Evolutionary conservation across 2,329 filamentous ascomycete species (phyloP), one percentile per base, ranked within the genome.

Genomic region (Basipetospora chlamydospora): DNA sequence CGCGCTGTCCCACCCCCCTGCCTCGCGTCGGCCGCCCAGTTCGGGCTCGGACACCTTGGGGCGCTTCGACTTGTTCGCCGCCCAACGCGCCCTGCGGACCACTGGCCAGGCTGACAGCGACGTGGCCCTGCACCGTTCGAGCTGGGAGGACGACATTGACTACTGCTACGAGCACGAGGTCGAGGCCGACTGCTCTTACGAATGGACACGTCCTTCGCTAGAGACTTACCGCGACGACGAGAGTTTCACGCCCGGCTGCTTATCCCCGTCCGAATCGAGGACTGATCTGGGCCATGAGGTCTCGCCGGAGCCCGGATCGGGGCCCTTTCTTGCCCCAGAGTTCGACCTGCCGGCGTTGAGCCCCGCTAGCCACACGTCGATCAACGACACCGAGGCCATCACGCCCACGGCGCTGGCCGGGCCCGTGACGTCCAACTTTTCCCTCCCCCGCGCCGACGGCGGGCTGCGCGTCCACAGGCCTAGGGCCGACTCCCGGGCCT

Each of bases 81-180:
- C 35, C 12, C 35, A 38, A 16, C 35, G 29, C 13, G 35, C 35
- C 6, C 21, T 38, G 13, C 13, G 35, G 15, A 28, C 28, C 9
- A 22, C 12, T 47, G 47, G 49, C 15, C 46, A 44, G 3, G 50
- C 53, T 6, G 44, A 46, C 6, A 44, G 43, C 3, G 45, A 38
- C 11, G 46, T 47, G n/a, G 54, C 42, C 3, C 42, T 55, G n/a
- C 45, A 50, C 16, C 54, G 55, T 6, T 63, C 66, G 45, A 75
- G 59, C 44, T 80, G 76, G 76, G 76, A 80, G 46, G 73, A 77
- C 36, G 73, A 73, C 42, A 79, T 80, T 42, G 76, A 80, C 48
- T 80, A 78, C 52, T 78, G 72, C 48, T 80, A 80, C 47, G 74
- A 79, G 44, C 71, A 80, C 45, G 75, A 74, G 44, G 73, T 67